phyloP scores from a whole-genome alignment of 495 filamentous ascomycete genomes.

The Entonaema liquescens region DNA sequence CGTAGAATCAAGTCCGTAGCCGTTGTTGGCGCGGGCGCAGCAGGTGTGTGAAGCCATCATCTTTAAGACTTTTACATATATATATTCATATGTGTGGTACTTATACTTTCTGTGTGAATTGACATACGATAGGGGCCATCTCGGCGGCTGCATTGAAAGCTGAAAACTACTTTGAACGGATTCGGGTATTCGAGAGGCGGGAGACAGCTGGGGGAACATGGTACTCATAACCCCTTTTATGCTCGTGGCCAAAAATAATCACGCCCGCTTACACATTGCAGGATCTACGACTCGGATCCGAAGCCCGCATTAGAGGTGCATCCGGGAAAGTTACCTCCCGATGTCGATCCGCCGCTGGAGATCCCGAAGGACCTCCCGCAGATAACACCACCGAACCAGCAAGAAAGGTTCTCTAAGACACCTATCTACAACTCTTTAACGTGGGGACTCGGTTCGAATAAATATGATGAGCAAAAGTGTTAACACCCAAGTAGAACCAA shows the following conservation, averaged over 20 bases:
- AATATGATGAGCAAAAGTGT: not conserved
- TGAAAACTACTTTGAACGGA: constrained; percentile 59
- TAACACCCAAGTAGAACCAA: constrained; percentile 52
- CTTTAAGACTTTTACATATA: not conserved
- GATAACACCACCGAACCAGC: constrained; percentile 48
- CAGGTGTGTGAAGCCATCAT: constrained; percentile 51
- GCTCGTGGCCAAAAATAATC: not conserved
- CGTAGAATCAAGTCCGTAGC: constrained; percentile 57
- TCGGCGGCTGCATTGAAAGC: constrained; percentile 56
- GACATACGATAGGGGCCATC: constrained; percentile 48
- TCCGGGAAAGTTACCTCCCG: constrained; percentile 52
- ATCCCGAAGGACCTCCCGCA: constrained; percentile 52
- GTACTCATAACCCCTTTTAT: constrained; percentile 35
- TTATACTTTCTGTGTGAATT: not conserved
- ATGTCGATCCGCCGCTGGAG: constrained; percentile 53
- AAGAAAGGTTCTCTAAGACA: constrained; percentile 55
- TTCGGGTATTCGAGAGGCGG: constrained; percentile 60
- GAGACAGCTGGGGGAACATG: constrained; percentile 59
- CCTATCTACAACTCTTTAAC: constrained; percentile 59
- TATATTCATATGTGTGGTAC: not conserved
- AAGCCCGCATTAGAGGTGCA: constrained; percentile 37
- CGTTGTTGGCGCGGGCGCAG: constrained; percentile 61
- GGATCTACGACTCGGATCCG: constrained; percentile 58
- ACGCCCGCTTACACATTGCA: constrained; percentile 31
- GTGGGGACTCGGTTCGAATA: constrained; percentile 37